These are phyloP conservation scores for Pseudogymnoascus sp. DNA, from an alignment of 2,329 filamentous ascomycete genomes.

Conservation along the genomic window DNA sequence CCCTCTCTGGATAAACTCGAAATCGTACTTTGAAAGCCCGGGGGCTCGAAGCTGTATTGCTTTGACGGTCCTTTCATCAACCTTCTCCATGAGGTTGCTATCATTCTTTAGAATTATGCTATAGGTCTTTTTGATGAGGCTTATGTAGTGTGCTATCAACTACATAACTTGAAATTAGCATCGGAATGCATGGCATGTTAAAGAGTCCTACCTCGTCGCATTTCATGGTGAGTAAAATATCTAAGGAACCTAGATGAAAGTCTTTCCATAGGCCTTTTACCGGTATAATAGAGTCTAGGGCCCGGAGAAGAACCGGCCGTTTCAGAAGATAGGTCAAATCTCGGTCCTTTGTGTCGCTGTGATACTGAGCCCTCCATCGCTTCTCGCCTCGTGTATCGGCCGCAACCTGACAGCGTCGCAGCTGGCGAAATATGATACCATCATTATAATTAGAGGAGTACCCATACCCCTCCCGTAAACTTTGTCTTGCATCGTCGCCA, in stretches of 20 bases:
- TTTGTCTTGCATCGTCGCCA: not conserved
- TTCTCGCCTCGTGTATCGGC: not conserved
- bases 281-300: not conserved
- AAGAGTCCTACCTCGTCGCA: not conserved
- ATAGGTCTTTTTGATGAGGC: not conserved
- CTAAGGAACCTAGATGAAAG: not conserved
- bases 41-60: slow-evolving; percentile 13
- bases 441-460: not conserved
- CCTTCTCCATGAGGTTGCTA: slow-evolving; percentile 10
- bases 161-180: not conserved
- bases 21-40: slow-evolving; percentile 13
- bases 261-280: not conserved
- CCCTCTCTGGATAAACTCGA: slow-evolving; percentile 11
- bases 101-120: slow-evolving; percentile 12
- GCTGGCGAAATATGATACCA: not conserved
- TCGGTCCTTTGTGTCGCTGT: not conserved
- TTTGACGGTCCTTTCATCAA: slow-evolving; percentile 11
- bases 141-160: slow-evolving; percentile 14
- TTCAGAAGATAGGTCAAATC: not conserved
- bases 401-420: not conserved
- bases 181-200: not conserved
- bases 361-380: not conserved
- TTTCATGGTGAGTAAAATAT: not conserved
- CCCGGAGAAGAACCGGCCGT: not conserved
- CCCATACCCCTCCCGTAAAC: not conserved